Evolutionary conservation across 2,329 filamentous ascomycete species (phyloP).

Genomic region (Mycosphaerella sp.): DNA sequence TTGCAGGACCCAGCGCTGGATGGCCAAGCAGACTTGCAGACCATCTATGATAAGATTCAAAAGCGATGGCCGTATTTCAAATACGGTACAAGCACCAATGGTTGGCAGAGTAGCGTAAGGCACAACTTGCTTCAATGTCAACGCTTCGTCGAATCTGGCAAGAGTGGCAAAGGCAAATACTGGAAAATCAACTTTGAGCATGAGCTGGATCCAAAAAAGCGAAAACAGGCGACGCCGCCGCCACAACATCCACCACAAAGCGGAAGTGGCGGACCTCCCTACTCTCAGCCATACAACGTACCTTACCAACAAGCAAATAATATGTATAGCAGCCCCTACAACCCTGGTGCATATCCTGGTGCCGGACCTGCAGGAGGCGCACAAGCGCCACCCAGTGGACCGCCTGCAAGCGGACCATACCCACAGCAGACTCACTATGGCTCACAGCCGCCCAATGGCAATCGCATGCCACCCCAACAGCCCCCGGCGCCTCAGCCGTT

Average conservation of each 20-base stretch:
- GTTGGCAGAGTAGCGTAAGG: constrained; percentile 61
- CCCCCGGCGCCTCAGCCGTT: constrained; percentile 19
- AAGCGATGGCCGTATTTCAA: constrained; percentile 59
- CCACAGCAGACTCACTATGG: constrained; percentile 7
- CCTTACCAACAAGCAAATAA: constrained; percentile 8
- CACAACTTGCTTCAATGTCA: constrained; percentile 57
- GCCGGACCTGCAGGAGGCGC: neutral
- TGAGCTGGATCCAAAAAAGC: constrained; percentile 55
- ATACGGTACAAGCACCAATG: constrained; percentile 52
- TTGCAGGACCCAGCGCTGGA: constrained; percentile 47
- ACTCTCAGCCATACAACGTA: constrained; percentile 13
- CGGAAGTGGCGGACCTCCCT: constrained; percentile 11
- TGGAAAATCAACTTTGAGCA: constrained; percentile 56
- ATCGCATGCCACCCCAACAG: constrained; percentile 11
- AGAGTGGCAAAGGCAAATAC: constrained; percentile 55
- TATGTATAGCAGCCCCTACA: constrained; percentile 17
- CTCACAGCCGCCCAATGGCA: constrained; percentile 6
- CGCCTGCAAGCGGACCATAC: constrained; percentile 5
- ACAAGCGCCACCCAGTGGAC: neutral
- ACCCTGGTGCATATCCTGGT: neutral
- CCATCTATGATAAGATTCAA: constrained; percentile 59
- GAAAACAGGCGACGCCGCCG: constrained; percentile 39
- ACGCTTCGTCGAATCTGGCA: constrained; percentile 55
- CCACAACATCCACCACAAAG: constrained; percentile 18
- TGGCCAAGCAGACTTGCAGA: constrained; percentile 56